Base-by-base conservation (phyloP, 2,329 filamentous ascomycete species). In the Zymoseptoria tritici region DNA sequence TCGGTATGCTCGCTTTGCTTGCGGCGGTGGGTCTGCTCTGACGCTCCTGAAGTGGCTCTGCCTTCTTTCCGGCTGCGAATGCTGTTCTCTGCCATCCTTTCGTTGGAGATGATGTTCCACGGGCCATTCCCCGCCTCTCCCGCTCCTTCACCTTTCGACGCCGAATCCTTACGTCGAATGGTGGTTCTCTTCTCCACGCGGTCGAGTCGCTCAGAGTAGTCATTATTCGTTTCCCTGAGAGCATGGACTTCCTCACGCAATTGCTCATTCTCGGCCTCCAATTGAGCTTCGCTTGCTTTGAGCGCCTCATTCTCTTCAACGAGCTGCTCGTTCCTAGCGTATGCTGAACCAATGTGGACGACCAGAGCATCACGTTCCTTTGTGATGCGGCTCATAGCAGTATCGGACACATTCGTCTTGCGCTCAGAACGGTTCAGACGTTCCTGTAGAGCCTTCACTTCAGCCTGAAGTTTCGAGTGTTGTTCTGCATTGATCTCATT, bases 251-350 rank as follows among this genome's bases (percentile, higher is more conserved):
- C 52, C 67, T 66, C 59, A 56, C 66, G 65, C 55, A 74, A 49
- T 64, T 97, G 90, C 70, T 97, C 93, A 58, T 91, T 85, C 70
- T 97, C 93, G 71, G 96, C 91, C 60, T 96, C 85, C 19, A 95
- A 80, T 2, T 86, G 60, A 11, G 73, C 60, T 53, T 75, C 61
- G 59, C 69, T 62, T 67, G 73, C 60, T 21, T 90, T 77, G 0
- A 88, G 84, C 52, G 87, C 81, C 52, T 76, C 71, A 58, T 79
- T 79, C 64, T 80, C 79, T 8, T 64, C 72, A 69, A 76, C 78
- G 31, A 80, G 66, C 65, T 77, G 78, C 53, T 85, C 83, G 19
- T 68, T 76, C 36, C 82, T 83, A 58, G 79, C 77, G 56, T 83
- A 85, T 4, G 85, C 85, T 55, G 84, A 79, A 26, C 83, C 82